Evolutionary conservation across 306 rosid species (phyloP).

Genomic region (Macrotyloma uniflorum): DNA sequence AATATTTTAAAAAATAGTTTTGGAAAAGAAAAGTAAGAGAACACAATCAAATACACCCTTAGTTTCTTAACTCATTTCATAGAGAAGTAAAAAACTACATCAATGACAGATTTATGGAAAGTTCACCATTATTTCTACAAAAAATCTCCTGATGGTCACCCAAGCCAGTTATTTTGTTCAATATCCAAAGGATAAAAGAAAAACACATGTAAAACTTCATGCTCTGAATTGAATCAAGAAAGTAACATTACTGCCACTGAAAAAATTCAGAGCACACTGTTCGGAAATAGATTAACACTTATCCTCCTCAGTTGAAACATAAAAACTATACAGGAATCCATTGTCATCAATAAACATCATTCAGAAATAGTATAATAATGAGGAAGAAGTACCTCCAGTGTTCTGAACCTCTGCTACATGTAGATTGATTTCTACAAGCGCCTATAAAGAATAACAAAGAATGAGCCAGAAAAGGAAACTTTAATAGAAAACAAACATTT

Average conservation of each 20-base stretch:
- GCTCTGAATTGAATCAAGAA: slow-evolving; percentile 29
- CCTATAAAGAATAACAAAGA: slow-evolving; percentile 54
- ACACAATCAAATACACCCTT: background rate
- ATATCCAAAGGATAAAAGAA: background rate
- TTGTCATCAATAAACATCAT: slow-evolving; percentile 25
- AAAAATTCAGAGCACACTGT: slow-evolving; percentile 28
- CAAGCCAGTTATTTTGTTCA: slow-evolving; percentile 16
- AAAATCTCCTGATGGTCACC: slow-evolving; percentile 8
- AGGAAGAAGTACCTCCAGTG: slow-evolving; percentile 75
- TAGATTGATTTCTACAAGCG: slow-evolving; percentile 82
- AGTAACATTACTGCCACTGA: slow-evolving; percentile 30
- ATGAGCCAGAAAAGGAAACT: slow-evolving; percentile 37
- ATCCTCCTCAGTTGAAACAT: slow-evolving; percentile 19
- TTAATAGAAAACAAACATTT: slow-evolving; percentile 16
- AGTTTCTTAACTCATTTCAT: background rate
- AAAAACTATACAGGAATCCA: slow-evolving; percentile 16
- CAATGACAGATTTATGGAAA: slow-evolving; percentile 3
- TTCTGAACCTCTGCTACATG: slow-evolving; percentile 77
- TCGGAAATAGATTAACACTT: slow-evolving; percentile 2
- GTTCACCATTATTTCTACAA: background rate
- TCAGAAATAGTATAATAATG: slow-evolving; percentile 28
- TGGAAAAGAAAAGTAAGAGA: background rate
- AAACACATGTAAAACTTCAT: slow-evolving; percentile 10
- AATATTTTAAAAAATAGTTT: background rate
- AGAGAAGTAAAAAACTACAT: slow-evolving; percentile 7